Conservation (phyloP, 179 eudicot species). For the Vitellaria paradoxa region DNA sequence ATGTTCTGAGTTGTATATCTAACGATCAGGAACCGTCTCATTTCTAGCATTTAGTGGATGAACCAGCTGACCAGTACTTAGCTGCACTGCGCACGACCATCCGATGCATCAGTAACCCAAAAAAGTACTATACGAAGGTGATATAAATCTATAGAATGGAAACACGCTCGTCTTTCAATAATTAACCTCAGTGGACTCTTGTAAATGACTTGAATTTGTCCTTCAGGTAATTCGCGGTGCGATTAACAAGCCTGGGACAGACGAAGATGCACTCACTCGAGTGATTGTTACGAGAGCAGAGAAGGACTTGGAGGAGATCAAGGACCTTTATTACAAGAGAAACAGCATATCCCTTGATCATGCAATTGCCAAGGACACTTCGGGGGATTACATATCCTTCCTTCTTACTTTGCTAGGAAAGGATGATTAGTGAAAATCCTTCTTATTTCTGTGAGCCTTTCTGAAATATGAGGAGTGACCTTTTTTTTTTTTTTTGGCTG, state of each 20-base stretch:
- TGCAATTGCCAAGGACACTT: conserved; percentile 56
- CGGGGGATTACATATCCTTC: conserved; percentile 65
- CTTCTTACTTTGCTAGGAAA: conserved; percentile 52
- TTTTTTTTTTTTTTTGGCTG: no score
- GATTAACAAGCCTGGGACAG: conserved; percentile 48
- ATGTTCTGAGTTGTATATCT: no score
- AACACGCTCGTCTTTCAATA: background rate
- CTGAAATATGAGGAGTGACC: no score
- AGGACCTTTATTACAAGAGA: conserved; percentile 60
- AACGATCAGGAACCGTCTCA: background rate
- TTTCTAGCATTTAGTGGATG: conserved; percentile 50
- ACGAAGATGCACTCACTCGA: conserved; percentile 73
- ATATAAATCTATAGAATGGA: background rate
- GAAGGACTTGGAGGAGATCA: conserved; percentile 58
- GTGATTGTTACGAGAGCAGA: conserved; percentile 82
- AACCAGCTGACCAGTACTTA: conserved; percentile 39
- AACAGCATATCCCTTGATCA: conserved; percentile 65
- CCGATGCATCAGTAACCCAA: conserved; percentile 57
- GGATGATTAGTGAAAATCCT: background rate
- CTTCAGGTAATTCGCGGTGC: conserved; percentile 55
- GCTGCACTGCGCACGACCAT: conserved; percentile 49
- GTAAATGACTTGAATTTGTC: background rate
- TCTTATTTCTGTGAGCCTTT: background rate
- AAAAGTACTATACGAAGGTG: conserved; percentile 72
- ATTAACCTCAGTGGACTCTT: background rate